Base-by-base conservation (phyloP, 2,329 filamentous ascomycete genomes). In the Xylaria sp. region DNA sequence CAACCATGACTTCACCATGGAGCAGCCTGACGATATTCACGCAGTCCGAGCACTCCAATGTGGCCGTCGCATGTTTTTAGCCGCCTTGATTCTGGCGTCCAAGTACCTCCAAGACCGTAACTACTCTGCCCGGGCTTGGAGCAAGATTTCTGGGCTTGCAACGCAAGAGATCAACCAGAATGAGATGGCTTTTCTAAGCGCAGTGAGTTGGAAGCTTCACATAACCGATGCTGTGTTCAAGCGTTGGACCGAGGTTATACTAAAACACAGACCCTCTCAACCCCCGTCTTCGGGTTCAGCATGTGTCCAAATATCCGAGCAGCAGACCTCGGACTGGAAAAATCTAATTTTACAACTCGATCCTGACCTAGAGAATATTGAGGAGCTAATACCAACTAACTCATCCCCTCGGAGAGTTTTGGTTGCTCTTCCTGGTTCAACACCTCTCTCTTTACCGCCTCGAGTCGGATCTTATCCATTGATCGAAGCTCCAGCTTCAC, bases 41-140 rank as follows among this genome's bases (percentile, higher is more conserved):
- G 87, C 89, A 62, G 88, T 87, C 75, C 91, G 93, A 70, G 93
- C 94, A 46, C 88, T 99, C 77, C 94, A 97, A 81, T 98, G 96
- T 80, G 96, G 96, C 63, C 92, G 96, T 70, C 93, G 96, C 76
- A 98, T 98, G 95, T 98, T 99, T 79, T 87, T 99, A 62, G 91
- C 96, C 12, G 94, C 95, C 56, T 86, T 99, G 69, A 98, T 99
- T 72, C 86, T 99, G 65, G 96, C 96, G 1, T 98, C 96, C 41
- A 99, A 99, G 83, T 99, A 98, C 79, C 85, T 99, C 55, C 96
- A 99, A 81, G 96, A 99, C 79, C 91, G 95, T 74, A 99, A 98
- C 82, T 99, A 97, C 81, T 98, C 96, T 15, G 94, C 96, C 57
- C 91, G 95, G 64, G 96, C 96, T 48, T 99, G 96, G 96, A 98